Conservation (phyloP, 1,139 yeast species). For the Candida dubliniensis region DNA sequence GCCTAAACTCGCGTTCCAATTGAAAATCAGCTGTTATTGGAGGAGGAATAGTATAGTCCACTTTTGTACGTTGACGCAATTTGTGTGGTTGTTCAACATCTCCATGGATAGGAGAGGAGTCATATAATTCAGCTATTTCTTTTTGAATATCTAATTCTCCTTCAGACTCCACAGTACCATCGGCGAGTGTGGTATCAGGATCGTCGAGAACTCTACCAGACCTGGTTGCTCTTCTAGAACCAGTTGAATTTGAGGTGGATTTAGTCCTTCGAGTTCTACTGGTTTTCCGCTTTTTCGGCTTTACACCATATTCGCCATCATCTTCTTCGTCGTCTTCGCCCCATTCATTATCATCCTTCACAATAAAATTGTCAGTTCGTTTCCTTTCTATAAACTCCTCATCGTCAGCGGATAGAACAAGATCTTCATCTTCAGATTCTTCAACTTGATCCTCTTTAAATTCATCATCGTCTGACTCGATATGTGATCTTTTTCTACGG, state of each 20-base stretch:
- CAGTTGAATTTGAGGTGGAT: slow-evolving; percentile 27
- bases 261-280: slow-evolving; percentile 17
- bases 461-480: slow-evolving; percentile 19
- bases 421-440: slow-evolving; percentile 29
- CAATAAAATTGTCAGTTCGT: slow-evolving; percentile 28
- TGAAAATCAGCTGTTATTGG: slow-evolving; percentile 59
- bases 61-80: slow-evolving; percentile 72
- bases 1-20: slow-evolving; percentile 17
- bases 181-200: slow-evolving; percentile 26
- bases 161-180: slow-evolving; percentile 22
- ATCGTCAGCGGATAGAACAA: slow-evolving; percentile 33
- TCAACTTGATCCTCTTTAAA: slow-evolving; percentile 15
- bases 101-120: slow-evolving; percentile 53
- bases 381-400: slow-evolving; percentile 29
- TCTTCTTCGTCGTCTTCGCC: slow-evolving; percentile 26
- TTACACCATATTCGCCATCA: slow-evolving; percentile 24
- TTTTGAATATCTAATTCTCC: slow-evolving; percentile 43
- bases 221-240: slow-evolving; percentile 18
- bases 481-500: slow-evolving; percentile 10
- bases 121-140: slow-evolving; percentile 54
- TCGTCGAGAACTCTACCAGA: slow-evolving; percentile 15
- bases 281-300: slow-evolving; percentile 15
- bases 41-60: slow-evolving; percentile 86
- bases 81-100: slow-evolving; percentile 53
- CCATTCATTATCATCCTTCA: slow-evolving; percentile 34